These are phyloP conservation scores for Crucibulum parvulum DNA, from an alignment of 1,284 basidiomycete genomes.

Conservation along the genomic window DNA sequence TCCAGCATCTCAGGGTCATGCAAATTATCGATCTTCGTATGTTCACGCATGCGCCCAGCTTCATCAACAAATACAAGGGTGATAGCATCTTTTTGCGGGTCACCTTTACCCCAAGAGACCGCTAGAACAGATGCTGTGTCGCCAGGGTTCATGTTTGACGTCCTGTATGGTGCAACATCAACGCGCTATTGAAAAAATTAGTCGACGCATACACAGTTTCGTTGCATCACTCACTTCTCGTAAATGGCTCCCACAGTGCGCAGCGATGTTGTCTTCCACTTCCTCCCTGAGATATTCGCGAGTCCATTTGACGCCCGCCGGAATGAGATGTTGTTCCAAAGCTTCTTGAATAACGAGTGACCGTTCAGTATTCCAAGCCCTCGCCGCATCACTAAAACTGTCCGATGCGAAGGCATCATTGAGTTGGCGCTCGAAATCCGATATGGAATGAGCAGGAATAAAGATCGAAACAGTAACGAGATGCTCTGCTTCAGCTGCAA, in stretches of 20 bases:
- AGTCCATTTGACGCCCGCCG: constrained; percentile 86
- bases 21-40: constrained; percentile 89
- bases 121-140: constrained; percentile 89
- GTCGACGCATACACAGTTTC: not conserved
- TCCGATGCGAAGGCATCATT: constrained; percentile 87
- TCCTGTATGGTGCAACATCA: constrained; percentile 78
- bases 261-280: constrained; percentile 85
- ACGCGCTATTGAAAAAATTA: constrained; percentile 56
- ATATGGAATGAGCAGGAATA: constrained; percentile 68
- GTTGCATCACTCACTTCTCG: constrained; percentile 62
- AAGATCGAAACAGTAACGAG: constrained; percentile 83
- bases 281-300: constrained; percentile 91
- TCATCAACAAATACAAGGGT: constrained; percentile 88
- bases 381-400: constrained; percentile 84
- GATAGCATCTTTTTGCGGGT: constrained; percentile 90
- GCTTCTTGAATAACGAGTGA: constrained; percentile 82
- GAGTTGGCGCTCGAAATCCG: constrained; percentile 77
- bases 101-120: constrained; percentile 94
- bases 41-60: constrained; percentile 88
- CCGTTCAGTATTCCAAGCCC: constrained; percentile 94
- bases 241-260: constrained; percentile 70
- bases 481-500: constrained; percentile 90
- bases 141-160: constrained; percentile 67
- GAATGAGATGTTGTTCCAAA: constrained; percentile 82
- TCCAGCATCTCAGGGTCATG: constrained; percentile 70